Percentiles rank a stretch among this genome's conserved stretches.
Conservation (phyloP, 2,329 filamentous ascomycete genomes). For the Ascocoryne sarcoides region DNA sequence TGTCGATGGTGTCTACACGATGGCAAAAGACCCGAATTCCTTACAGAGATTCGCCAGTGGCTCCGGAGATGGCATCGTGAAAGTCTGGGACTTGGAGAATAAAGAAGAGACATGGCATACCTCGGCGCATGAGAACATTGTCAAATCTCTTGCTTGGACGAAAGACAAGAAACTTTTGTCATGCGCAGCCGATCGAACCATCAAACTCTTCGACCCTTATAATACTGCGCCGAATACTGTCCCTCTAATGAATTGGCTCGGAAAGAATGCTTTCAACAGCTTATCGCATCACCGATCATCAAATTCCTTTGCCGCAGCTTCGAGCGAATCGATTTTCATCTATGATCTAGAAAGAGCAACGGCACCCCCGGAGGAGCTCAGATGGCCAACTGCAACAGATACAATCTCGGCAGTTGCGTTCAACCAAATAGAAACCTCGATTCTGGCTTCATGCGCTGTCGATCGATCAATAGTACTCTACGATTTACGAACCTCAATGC, state of each 20-base stretch:
- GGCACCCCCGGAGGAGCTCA: slow-evolving; percentile 70
- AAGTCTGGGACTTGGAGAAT: slow-evolving; percentile 77
- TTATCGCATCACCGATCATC: slow-evolving; percentile 73
- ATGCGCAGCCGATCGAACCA: slow-evolving; percentile 74
- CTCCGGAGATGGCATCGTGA: slow-evolving; percentile 86
- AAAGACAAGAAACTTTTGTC: slow-evolving; percentile 76
- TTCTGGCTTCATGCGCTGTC: slow-evolving; percentile 75
- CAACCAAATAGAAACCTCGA: slow-evolving; percentile 88
- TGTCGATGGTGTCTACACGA: slow-evolving; percentile 79
- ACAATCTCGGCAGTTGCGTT: slow-evolving; percentile 85
- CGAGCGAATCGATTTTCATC: slow-evolving; percentile 71
- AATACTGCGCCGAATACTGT: slow-evolving; percentile 57
- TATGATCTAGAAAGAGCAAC: slow-evolving; percentile 81
- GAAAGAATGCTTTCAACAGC: slow-evolving; percentile 71
- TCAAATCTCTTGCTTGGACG: slow-evolving; percentile 88
- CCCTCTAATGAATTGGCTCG: slow-evolving; percentile 80
- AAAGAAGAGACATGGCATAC: slow-evolving; percentile 67
- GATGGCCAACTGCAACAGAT: slow-evolving; percentile 82
- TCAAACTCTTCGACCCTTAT: slow-evolving; percentile 91
- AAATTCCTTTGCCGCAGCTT: slow-evolving; percentile 70
- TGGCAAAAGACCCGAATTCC: slow-evolving; percentile 71
- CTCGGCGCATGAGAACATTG: slow-evolving; percentile 84
- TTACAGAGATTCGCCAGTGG: slow-evolving; percentile 71
- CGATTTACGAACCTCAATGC: slow-evolving; percentile 78
- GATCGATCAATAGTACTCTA: slow-evolving; percentile 87